Evolutionary conservation across 108 stramenopile genomes (phyloP), one percentile per base, ranked within the genome.

Genomic region (Conticribra guillardii): DNA sequence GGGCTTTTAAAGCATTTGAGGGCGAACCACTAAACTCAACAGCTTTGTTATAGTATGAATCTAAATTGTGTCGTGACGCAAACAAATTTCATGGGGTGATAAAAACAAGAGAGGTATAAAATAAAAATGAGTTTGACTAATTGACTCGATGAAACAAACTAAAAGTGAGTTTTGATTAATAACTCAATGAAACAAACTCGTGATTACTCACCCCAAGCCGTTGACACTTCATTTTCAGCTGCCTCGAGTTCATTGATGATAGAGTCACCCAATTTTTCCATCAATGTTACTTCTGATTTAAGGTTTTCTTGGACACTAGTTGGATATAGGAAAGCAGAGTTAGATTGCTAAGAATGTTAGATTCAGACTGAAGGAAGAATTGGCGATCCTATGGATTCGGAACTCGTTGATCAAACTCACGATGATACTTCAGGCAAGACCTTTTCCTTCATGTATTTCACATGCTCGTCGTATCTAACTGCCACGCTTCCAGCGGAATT

Each of bases 211-310:
- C 85, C 72, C 90, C 90, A 91, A 2, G 84, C 74, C 9, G 66
- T 66, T 22, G 71, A 60, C 0, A 92, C 91, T 60, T 89, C 88
- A 21, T 65, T 44, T 69, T 92, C 91, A 3, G 91, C 84, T 47
- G 67, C 67, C 71, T 92, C 88, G 23, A 92, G 65, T 68, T 92
- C 91, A 29, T 62, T 33, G 52, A 89, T 65, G 8, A 89, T 84
- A 21, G 86, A 61, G 68, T 87, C 82, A 22, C 89, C 91, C 55
- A 89, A 49, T 44, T 78, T 73, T 64, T 85, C 85, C 71, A 90
- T 89, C 31, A 61, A 44, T 15, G 46, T 7, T 18, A 87, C 72
- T 62, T 89, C 82, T 27, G 30, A 65, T 41, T 80, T 74, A 32
- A 87, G 37, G 14, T 69, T 54, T 27, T 81, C 64, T 4, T 60